Evolutionary conservation across 495 filamentous ascomycete genomes (phyloP).

Genomic region (Beverwykella pulmonaria): DNA sequence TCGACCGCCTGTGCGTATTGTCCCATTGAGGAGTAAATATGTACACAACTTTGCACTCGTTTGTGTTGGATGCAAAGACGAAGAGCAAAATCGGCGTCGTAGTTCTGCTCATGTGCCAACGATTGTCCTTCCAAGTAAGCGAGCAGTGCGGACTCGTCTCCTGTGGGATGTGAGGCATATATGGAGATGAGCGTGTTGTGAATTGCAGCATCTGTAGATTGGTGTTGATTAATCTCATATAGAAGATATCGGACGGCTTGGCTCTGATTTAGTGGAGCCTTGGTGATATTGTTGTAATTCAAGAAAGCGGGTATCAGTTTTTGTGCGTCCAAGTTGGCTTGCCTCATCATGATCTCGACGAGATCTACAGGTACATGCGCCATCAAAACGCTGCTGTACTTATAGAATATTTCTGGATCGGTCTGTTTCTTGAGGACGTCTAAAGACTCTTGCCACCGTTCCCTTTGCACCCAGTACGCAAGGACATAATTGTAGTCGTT

Average conservation of each 20-base stretch:
- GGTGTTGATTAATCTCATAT: slow-evolving; percentile 86
- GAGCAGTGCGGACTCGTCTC: slow-evolving; percentile 81
- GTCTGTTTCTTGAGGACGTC: slow-evolving; percentile 88
- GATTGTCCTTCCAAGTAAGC: slow-evolving; percentile 81
- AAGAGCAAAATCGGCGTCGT: slow-evolving; percentile 96
- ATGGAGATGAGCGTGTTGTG: slow-evolving; percentile 97
- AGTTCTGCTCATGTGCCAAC: slow-evolving; percentile 62
- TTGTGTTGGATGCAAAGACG: slow-evolving; percentile 92
- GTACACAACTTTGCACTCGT: slow-evolving; percentile 87
- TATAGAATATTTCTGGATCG: slow-evolving; percentile 90
- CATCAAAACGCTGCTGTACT: slow-evolving; percentile 95
- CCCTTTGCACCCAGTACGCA: slow-evolving; percentile 95
- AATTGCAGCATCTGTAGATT: slow-evolving; percentile 82
- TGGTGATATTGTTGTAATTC: slow-evolving; percentile 82
- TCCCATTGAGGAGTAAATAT: slow-evolving; percentile 94
- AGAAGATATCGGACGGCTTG: slow-evolving; percentile 94
- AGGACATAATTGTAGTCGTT: slow-evolving; percentile 94
- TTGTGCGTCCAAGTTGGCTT: slow-evolving; percentile 81
- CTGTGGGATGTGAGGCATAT: slow-evolving; percentile 81
- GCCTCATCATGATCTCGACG: slow-evolving; percentile 91
- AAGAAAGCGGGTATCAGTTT: slow-evolving; percentile 90
- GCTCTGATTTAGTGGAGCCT: slow-evolving; percentile 67
- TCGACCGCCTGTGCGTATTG: slow-evolving; percentile 91
- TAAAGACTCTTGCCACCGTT: slow-evolving; percentile 88
- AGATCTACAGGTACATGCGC: slow-evolving; percentile 78